Conservation (phyloP, 768 basidiomycete genomes). For the Mycena filopes region DNA sequence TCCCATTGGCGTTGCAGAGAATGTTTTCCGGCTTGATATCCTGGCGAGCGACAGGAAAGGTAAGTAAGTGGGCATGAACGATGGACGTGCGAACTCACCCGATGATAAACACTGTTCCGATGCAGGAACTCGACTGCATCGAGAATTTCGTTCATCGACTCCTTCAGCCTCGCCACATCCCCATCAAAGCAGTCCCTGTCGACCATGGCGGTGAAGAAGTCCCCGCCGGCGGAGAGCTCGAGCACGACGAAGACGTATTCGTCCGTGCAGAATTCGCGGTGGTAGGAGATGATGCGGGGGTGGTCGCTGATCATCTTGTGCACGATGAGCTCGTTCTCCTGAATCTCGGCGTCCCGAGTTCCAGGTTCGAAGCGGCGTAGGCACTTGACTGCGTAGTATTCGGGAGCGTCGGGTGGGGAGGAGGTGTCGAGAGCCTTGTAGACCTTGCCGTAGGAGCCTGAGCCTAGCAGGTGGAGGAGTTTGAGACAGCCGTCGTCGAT, state of each 20-base stretch:
- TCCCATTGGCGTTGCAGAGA: slow-evolving; percentile 60
- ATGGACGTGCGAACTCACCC: too few species aligned
- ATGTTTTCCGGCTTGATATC: slow-evolving; percentile 73
- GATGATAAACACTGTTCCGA: slow-evolving; percentile 60
- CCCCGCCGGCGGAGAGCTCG: slow-evolving; percentile 49
- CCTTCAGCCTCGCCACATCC: slow-evolving; percentile 58
- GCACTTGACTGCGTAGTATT: too few species aligned
- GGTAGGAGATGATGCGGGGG: slow-evolving; percentile 59
- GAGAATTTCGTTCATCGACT: slow-evolving; percentile 62
- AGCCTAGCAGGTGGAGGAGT: too few species aligned
- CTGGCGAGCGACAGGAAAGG: too few species aligned
- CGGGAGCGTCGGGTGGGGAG: too few species aligned
- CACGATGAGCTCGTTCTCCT: slow-evolving; percentile 58
- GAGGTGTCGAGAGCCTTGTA: too few species aligned
- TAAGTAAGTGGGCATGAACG: too few species aligned
- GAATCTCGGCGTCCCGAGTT: slow-evolving; percentile 52
- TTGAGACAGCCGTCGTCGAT: too few species aligned
- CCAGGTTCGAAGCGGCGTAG: slow-evolving; percentile 52
- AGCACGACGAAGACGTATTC: slow-evolving; percentile 59
- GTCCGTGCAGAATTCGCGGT: slow-evolving; percentile 57
- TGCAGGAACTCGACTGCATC: slow-evolving; percentile 69
- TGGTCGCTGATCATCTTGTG: slow-evolving; percentile 42
- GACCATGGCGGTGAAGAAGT: slow-evolving; percentile 63
- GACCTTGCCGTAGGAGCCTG: too few species aligned
- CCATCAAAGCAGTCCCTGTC: slow-evolving; percentile 47